Percentiles rank a stretch among this genome's conserved stretches.
Conservation (phyloP, 441 rosid species). For the Erodium trifolium region DNA sequence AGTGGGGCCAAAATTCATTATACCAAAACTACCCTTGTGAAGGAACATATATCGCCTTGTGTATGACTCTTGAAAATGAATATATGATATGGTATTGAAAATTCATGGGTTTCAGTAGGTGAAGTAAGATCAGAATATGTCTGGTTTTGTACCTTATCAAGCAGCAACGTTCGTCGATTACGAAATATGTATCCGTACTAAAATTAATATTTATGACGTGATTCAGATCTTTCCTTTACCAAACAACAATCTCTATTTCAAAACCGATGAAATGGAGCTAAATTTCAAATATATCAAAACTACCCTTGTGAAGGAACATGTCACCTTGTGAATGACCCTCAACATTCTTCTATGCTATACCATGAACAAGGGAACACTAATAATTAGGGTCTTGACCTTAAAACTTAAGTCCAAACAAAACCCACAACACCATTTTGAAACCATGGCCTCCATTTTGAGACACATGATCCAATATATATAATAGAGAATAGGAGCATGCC, state of each 20-base stretch:
- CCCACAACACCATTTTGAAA: not conserved
- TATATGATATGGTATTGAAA: too few relatives aligned
- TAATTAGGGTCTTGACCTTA: constrained; percentile 2
- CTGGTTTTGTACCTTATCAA: too few relatives aligned
- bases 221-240: too few relatives aligned
- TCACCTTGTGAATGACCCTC: not conserved
- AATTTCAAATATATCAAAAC: not conserved
- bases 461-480: not conserved
- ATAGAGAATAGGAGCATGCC: too few relatives aligned
- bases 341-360: not conserved
- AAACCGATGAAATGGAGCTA: not conserved
- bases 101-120: too few relatives aligned
- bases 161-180: too few relatives aligned
- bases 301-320: not conserved
- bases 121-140: too few relatives aligned
- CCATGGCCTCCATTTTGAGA: not conserved
- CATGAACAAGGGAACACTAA: not conserved
- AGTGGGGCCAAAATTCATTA: not conserved
- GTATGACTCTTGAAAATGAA: too few relatives aligned
- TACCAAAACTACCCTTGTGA: not conserved
- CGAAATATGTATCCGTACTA: too few relatives aligned
- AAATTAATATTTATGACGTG: too few relatives aligned
- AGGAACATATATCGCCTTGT: not conserved
- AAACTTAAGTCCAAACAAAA: too few relatives aligned
- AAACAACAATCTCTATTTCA: not conserved